These are phyloP conservation scores for Prunus yedoensis DNA, from an alignment of 331 rosid genomes.

Conservation along the genomic window DNA sequence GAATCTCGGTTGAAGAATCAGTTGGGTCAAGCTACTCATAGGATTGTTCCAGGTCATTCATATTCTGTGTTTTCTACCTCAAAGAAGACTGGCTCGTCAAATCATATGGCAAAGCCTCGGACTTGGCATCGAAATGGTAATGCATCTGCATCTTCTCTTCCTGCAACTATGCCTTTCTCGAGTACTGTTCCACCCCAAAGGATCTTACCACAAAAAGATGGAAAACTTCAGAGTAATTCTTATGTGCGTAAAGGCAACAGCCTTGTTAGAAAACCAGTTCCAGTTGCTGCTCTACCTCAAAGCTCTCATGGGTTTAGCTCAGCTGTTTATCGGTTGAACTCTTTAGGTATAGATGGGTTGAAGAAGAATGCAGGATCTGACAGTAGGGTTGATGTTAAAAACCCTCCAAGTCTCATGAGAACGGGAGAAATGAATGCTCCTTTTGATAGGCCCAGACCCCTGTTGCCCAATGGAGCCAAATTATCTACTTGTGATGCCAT, in stretches of 20 bases:
- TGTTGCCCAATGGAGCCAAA: slow-evolving; percentile 32
- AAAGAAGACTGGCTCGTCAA: slow-evolving; percentile 48
- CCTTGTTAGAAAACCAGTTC: slow-evolving; percentile 67
- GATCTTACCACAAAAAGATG: slow-evolving; percentile 47
- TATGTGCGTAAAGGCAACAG: slow-evolving; percentile 95
- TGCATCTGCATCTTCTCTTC: slow-evolving; percentile 34
- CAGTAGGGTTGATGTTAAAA: slow-evolving; percentile 38
- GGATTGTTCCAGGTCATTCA: slow-evolving; percentile 36
- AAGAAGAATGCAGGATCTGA: slow-evolving; percentile 42
- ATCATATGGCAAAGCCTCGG: slow-evolving; percentile 49
- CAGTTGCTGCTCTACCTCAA: slow-evolving; percentile 49
- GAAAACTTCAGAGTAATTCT: slow-evolving; percentile 56
- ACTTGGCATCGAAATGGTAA: slow-evolving; percentile 66
- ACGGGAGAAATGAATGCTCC: slow-evolving; percentile 35
- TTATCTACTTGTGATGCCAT: slow-evolving; percentile 18
- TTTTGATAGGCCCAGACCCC: slow-evolving; percentile 46
- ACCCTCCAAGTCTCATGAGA: slow-evolving; percentile 31
- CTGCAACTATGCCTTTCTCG: slow-evolving; percentile 36
- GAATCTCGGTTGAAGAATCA: slow-evolving; percentile 47
- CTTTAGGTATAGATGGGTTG: slow-evolving; percentile 44
- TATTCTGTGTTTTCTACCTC: slow-evolving; percentile 33
- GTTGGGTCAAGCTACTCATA: slow-evolving; percentile 33
- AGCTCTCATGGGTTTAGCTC: slow-evolving; percentile 34
- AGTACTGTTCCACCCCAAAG: slow-evolving; percentile 46
- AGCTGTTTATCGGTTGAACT: slow-evolving; percentile 35